Base-by-base conservation (phyloP, 1,139 yeast species). In the Sugiyamaella xylanicola region DNA sequence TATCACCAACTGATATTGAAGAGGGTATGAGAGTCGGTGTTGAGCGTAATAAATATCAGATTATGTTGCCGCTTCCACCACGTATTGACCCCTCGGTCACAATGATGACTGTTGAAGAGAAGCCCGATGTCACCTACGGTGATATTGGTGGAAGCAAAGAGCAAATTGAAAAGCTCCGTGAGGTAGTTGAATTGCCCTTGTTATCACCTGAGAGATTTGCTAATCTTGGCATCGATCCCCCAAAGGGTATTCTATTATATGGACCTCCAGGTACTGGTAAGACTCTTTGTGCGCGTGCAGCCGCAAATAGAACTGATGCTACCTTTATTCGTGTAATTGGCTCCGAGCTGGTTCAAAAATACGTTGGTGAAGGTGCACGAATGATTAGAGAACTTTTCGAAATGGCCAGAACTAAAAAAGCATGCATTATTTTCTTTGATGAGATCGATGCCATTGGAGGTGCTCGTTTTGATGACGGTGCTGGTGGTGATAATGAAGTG, bases 11-110 rank as follows among this genome's bases (percentile, higher is more conserved):
- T 1, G 99, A 93, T 80, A 92, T 93, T 59, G 99, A 93, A 74
- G 99, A 95, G 74, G 99, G 99, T 50, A 95, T 93, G 99, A 83
- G 99, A 71, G 98, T 93, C 47, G 99, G 99, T 68, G 99, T 93
- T 59, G 99, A 93, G 72, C 85, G 99, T 73, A 91, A 89, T 68
- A 93, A 93, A 74, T 93, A 95, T 74, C 96, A 92, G 72, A 93
- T 93, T 69, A 96, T 91, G 78, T 80, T 93, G 66, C 99, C 99
- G 22, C 79, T 95, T 63, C 99, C 99, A 20, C 99, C 99, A 53
- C 80, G 96, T 70, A 93, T 93, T 70, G 99, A 93, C 72, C 98
- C 99, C 9, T 83, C 92, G 16, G 99, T 93, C 54, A 93, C 99
- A n/a, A 93, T 93, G 99, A 93, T 93, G 99, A 92, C 98, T 1